Evolutionary conservation across 331 rosid species (phyloP).

Genomic region (Malus hybrid): DNA sequence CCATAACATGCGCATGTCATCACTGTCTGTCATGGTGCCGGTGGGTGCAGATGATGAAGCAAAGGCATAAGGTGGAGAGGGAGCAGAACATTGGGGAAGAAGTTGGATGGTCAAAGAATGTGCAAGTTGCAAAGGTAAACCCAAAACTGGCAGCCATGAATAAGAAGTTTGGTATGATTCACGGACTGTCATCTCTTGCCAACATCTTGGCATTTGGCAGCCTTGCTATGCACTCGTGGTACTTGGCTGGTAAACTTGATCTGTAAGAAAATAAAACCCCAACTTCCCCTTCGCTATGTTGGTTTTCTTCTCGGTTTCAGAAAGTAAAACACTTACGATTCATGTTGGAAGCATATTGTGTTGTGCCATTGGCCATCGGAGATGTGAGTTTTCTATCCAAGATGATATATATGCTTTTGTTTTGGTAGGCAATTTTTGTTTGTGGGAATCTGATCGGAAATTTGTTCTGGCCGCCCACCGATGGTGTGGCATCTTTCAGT

Average conservation of each 20-base stretch:
- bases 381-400: background rate
- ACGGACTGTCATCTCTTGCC: slow-evolving; percentile 91
- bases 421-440: too few species aligned
- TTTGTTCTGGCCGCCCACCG: too few species aligned
- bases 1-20: background rate
- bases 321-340: background rate
- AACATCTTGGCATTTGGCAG: slow-evolving; percentile 88
- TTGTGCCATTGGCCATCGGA: background rate
- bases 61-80: slow-evolving; percentile 92
- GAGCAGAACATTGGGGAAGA: slow-evolving; percentile 77
- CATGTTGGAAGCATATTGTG: background rate
- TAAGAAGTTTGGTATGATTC: slow-evolving; percentile 98
- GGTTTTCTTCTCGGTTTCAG: background rate
- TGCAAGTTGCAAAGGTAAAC: slow-evolving; percentile 75
- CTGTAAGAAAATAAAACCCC: slow-evolving; percentile 28
- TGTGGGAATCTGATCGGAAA: too few species aligned
- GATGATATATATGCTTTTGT: background rate
- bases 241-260: slow-evolving; percentile 81
- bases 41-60: slow-evolving; percentile 75
- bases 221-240: slow-evolving; percentile 97
- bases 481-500: too few species aligned
- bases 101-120: slow-evolving; percentile 89
- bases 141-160: slow-evolving; percentile 92
- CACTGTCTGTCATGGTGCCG: background rate
- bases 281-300: slow-evolving; percentile 1